Conservation (phyloP, 2,329 filamentous ascomycete species). For the Penicillium sp. region DNA sequence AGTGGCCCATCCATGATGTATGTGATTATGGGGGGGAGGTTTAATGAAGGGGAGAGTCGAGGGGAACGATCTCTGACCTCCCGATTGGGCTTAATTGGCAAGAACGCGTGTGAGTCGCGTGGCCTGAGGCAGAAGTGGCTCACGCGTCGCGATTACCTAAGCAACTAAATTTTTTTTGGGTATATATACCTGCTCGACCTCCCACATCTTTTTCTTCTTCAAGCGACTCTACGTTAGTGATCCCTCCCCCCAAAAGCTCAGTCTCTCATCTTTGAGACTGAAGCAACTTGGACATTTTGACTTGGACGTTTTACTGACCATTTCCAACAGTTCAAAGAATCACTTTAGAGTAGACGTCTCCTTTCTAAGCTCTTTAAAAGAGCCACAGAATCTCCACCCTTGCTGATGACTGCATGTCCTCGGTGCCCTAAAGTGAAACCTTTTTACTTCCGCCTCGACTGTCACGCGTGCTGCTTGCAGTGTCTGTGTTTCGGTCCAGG, state of each 20-base stretch:
- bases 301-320: conserved; percentile 20
- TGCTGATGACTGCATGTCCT: conserved; percentile 90
- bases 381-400: conserved; percentile 92
- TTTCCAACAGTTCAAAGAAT: conserved; percentile 65
- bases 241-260: conserved; percentile 2
- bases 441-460: conserved; percentile 53
- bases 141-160: conserved; percentile 1
- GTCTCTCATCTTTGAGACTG: too few species aligned
- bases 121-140: conserved; percentile 2
- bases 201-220: conserved; percentile 11
- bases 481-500: conserved; percentile 64
- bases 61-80: conserved; percentile 18
- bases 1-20: conserved; percentile 70
- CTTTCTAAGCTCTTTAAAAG: conserved; percentile 86
- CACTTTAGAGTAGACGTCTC: conserved; percentile 97
- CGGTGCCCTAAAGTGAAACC: conserved; percentile 85
- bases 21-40: conserved; percentile 15
- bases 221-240: conserved; percentile 15
- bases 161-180: background rate
- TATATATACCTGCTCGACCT: conserved; percentile 5
- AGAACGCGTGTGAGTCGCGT: conserved; percentile 26
- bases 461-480: conserved; percentile 36
- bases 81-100: conserved; percentile 37
- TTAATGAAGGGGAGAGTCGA: conserved; percentile 14
- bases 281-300: background rate